Percentiles rank a stretch among this genome's conserved stretches.
Conservation (phyloP, 2,329 filamentous ascomycete species). For the Didymella pinodella region DNA sequence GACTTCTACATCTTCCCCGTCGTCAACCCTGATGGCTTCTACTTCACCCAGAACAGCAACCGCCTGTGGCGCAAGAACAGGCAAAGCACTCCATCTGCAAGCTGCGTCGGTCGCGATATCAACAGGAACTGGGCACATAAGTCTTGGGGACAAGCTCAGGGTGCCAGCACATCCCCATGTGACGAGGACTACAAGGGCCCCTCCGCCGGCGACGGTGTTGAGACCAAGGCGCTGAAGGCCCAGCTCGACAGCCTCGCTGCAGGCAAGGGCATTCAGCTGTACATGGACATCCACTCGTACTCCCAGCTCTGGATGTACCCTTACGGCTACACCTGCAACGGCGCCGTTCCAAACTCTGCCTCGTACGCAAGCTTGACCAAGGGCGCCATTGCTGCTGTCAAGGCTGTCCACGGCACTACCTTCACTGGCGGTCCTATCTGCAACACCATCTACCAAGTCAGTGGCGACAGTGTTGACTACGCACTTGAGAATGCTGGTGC, state of each 20-base stretch:
- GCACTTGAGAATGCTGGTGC: slow-evolving; percentile 53
- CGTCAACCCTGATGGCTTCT: slow-evolving; percentile 52
- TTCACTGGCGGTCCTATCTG: slow-evolving; percentile 61
- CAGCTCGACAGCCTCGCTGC: slow-evolving; percentile 56
- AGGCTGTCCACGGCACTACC: slow-evolving; percentile 60
- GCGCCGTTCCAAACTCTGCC: slow-evolving; percentile 56
- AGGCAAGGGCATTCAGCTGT: slow-evolving; percentile 64
- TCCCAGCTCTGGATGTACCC: slow-evolving; percentile 57
- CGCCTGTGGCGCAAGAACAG: slow-evolving; percentile 53
- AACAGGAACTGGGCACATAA: slow-evolving; percentile 53
- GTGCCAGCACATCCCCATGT: slow-evolving; percentile 49
- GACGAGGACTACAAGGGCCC: slow-evolving; percentile 50
- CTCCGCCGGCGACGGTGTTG: slow-evolving; percentile 45
- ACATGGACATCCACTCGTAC: slow-evolving; percentile 72
- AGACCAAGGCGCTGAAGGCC: slow-evolving; percentile 55
- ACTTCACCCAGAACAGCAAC: slow-evolving; percentile 49
- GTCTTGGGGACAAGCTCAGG: slow-evolving; percentile 41
- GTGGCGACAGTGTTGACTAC: slow-evolving; percentile 57
- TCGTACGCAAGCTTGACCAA: slow-evolving; percentile 60
- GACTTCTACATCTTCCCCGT: slow-evolving; percentile 67
- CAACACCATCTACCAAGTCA: slow-evolving; percentile 67
- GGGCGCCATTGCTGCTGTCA: slow-evolving; percentile 62
- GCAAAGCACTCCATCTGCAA: slow-evolving; percentile 27
- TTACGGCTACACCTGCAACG: slow-evolving; percentile 67
- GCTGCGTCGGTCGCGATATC: slow-evolving; percentile 51